Conservation (phyloP, 2,329 filamentous ascomycete species). For the Didymella segeticola region DNA sequence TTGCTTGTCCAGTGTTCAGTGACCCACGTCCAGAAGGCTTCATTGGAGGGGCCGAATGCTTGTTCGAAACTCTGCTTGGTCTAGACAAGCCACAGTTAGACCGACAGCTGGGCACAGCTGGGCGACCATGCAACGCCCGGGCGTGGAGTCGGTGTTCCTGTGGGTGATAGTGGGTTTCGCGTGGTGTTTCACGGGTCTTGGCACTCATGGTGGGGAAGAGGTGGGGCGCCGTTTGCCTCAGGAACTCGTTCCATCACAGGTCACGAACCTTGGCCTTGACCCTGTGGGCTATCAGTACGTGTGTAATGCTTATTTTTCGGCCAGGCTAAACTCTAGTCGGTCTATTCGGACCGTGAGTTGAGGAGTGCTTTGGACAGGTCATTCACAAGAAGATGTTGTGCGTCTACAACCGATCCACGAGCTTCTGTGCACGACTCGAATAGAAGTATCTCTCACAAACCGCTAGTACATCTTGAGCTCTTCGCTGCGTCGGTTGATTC, state of each 20-base stretch:
- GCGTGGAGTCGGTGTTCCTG: not conserved
- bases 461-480: no score
- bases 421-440: no score
- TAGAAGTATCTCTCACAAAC: no score
- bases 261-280: not conserved
- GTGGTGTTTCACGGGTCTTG: conserved; percentile 11
- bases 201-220: conserved; percentile 9
- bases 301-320: no score
- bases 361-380: no score
- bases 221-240: conserved; percentile 16
- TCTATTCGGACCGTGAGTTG: no score
- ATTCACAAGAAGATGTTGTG: no score
- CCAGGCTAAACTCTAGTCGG: not conserved
- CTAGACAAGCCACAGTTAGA: not conserved
- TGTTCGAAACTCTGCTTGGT: conserved; percentile 13
- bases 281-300: no score
- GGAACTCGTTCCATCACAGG: not conserved
- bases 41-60: conserved; percentile 7
- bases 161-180: conserved; percentile 11
- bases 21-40: conserved; percentile 11
- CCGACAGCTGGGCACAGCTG: conserved; percentile 14
- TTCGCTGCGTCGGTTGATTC: no score
- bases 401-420: no score
- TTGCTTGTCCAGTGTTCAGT: conserved; percentile 8
- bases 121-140: conserved; percentile 8